These are phyloP conservation scores for Coemansia interrupta DNA, from an alignment of 192 early-diverging fungal species.

Conservation along the genomic window DNA sequence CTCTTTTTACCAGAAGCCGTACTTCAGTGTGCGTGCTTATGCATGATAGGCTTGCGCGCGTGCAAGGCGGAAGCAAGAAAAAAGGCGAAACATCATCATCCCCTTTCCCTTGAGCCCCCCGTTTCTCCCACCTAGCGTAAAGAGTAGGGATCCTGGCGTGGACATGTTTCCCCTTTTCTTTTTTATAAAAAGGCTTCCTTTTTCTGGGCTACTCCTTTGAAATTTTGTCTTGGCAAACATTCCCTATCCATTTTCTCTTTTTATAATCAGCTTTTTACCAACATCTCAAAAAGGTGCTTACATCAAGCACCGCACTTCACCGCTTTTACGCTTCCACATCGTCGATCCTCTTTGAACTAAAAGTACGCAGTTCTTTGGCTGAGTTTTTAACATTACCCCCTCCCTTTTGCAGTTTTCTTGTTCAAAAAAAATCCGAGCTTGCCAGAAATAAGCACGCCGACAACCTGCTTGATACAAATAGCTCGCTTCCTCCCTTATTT, in stretches of 20 bases:
- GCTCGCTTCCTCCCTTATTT: not conserved
- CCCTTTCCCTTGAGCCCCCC: slow-evolving; percentile 7
- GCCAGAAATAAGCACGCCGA: too few relatives aligned
- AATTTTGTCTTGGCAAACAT: not conserved
- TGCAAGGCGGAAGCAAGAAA: slow-evolving; percentile 18
- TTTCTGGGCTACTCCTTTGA: not conserved
- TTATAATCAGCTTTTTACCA: too few relatives aligned
- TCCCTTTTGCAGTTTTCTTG: not conserved
- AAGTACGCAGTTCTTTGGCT: not conserved
- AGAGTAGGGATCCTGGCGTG: not conserved
- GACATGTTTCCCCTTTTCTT: not conserved
- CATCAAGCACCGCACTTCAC: too few relatives aligned
- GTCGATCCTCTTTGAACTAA: not conserved
- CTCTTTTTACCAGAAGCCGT: slow-evolving; percentile 4
- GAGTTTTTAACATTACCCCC: not conserved
- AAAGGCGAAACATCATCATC: not conserved
- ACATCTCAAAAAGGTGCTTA: too few relatives aligned
- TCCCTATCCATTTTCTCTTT: too few relatives aligned
- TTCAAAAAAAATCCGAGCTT: not conserved
- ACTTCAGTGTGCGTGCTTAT: slow-evolving; percentile 5
- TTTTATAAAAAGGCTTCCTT: slow-evolving; percentile 4
- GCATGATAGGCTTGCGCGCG: slow-evolving; percentile 21
- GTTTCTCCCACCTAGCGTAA: slow-evolving; percentile 2
- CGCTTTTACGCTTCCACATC: too few relatives aligned
- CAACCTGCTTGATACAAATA: too few relatives aligned